Evolutionary conservation across 2,329 filamentous ascomycete genomes (phyloP).

Genomic region (Leptographium procerum): DNA sequence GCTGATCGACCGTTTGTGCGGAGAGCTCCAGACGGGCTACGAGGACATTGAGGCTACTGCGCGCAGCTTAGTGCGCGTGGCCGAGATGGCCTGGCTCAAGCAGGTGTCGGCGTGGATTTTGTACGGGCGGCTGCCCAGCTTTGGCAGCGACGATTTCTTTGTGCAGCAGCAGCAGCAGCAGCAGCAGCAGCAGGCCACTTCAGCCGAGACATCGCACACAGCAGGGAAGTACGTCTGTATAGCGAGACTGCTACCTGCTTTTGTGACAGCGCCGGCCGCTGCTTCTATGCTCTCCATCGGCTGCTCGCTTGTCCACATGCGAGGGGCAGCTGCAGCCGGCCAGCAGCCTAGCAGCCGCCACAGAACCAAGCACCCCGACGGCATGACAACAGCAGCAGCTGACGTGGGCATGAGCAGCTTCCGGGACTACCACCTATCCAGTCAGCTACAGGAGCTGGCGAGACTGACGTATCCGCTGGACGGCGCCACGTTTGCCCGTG

Average conservation of each 20-base stretch:
- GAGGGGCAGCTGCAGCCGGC: conserved; percentile 18
- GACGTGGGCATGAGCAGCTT: conserved; percentile 11
- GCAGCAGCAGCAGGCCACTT: conserved; percentile 14
- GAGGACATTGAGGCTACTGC: conserved; percentile 72
- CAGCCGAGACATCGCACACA: background rate
- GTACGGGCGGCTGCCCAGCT: conserved; percentile 70
- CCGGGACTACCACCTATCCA: conserved; percentile 37
- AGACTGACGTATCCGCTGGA: conserved; percentile 64
- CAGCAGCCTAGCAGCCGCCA: background rate
- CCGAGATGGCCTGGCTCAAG: conserved; percentile 84
- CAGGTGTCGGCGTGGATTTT: conserved; percentile 85
- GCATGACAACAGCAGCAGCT: conserved; percentile 30
- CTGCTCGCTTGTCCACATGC: conserved; percentile 75
- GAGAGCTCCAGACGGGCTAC: conserved; percentile 78
- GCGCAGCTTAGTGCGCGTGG: conserved; percentile 58
- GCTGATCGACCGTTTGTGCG: conserved; percentile 66
- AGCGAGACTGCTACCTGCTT: conserved; percentile 57
- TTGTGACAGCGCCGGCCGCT: conserved; percentile 64
- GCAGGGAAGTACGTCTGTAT: conserved; percentile 46
- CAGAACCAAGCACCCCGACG: background rate
- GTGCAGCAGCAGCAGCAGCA: conserved; percentile 45
- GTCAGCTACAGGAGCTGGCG: conserved; percentile 59
- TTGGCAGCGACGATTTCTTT: conserved; percentile 80
- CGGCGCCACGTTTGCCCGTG: conserved; percentile 54
- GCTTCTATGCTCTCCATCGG: conserved; percentile 85